Conservation (phyloP, 306 rosid genomes). For the Mimosa pudica region DNA sequence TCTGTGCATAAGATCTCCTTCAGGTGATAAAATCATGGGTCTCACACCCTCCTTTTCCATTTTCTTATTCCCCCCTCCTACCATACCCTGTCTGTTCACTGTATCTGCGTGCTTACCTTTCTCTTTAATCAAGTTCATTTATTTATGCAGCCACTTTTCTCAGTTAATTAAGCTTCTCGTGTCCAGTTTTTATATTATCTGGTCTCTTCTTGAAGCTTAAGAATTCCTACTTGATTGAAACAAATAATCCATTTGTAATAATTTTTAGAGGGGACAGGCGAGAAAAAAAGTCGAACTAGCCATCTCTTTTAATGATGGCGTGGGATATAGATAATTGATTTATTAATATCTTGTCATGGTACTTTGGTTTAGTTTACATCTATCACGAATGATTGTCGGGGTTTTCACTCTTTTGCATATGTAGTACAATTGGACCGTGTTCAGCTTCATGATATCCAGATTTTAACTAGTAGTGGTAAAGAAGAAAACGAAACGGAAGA, state of each 20-base stretch:
- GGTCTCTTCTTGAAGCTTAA: not conserved
- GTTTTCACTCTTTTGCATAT: not conserved
- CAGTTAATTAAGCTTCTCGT: conserved; percentile 21
- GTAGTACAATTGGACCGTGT: not conserved
- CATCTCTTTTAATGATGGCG: conserved; percentile 25
- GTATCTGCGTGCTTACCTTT: conserved; percentile 27
- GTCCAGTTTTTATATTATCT: conserved; percentile 27
- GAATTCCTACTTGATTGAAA: not conserved
- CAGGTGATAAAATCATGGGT: conserved; percentile 78
- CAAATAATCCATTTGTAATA: conserved; percentile 8
- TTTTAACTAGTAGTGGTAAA: not conserved
- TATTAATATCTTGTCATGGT: conserved; percentile 10
- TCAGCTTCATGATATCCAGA: not conserved
- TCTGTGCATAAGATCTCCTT: conserved; percentile 69
- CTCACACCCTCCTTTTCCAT: conserved; percentile 21
- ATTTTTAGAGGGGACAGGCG: not conserved
- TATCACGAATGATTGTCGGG: not conserved
- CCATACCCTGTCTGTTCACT: conserved; percentile 38
- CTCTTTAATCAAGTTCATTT: not conserved
- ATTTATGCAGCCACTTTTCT: not conserved
- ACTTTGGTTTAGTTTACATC: not conserved
- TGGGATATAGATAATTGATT: not conserved
- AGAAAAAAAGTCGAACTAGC: not conserved
- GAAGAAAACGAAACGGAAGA: not conserved
- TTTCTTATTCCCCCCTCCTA: conserved; percentile 25